Evolutionary conservation across 768 basidiomycete genomes (phyloP).

Genomic region (Trametes cingulata): DNA sequence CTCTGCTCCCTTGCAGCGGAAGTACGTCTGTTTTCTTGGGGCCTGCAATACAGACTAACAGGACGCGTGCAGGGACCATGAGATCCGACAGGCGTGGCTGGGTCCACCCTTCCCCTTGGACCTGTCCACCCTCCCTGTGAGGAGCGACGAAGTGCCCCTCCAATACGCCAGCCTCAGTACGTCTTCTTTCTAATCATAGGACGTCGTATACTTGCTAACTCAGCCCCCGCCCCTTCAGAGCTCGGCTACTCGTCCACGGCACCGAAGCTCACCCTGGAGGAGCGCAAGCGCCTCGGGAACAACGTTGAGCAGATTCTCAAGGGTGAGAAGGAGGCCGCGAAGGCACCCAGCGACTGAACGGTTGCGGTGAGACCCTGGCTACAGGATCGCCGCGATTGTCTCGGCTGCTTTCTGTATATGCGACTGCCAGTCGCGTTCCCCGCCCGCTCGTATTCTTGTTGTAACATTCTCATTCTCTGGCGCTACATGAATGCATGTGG

Average conservation of each 20-base stretch:
- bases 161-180: slow-evolving; percentile 59
- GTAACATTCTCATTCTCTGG: neutral
- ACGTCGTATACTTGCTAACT: neutral
- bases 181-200: neutral
- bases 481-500: too few relatives aligned
- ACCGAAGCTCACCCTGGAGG: slow-evolving; percentile 54
- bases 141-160: slow-evolving; percentile 54
- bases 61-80: slow-evolving; percentile 57
- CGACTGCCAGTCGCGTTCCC: neutral
- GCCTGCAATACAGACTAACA: neutral
- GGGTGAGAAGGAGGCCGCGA: slow-evolving; percentile 68
- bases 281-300: slow-evolving; percentile 59
- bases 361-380: neutral
- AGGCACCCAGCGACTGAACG: slow-evolving; percentile 46
- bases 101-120: slow-evolving; percentile 71
- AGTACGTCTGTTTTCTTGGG: slow-evolving; percentile 38
- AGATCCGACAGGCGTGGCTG: slow-evolving; percentile 70
- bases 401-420: neutral
- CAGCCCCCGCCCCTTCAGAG: too few relatives aligned
- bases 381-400: too few relatives aligned
- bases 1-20: slow-evolving; percentile 39
- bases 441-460: neutral
- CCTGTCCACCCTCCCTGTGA: slow-evolving; percentile 53
- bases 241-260: slow-evolving; percentile 66
- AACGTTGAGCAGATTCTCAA: slow-evolving; percentile 60